Base-by-base conservation (phyloP, 768 basidiomycete species). In the Gloeophyllum trabeum region DNA sequence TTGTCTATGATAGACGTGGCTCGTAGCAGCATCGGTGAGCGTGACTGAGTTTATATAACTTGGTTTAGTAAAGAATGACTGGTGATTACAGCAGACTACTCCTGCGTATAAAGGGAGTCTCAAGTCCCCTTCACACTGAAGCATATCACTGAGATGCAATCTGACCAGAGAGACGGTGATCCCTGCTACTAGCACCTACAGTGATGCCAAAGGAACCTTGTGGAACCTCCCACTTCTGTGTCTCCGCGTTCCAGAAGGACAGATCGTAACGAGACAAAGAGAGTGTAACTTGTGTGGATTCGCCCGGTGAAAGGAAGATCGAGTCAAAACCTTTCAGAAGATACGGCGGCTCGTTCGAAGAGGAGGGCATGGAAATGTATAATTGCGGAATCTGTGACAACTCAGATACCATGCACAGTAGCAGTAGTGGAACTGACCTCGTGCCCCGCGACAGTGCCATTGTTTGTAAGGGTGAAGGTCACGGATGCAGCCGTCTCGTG, bases 271-370 rank as follows among this genome's bases (percentile, higher is more conserved):
- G 59, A 16, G 57, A 54, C 18, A 64, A 54, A 16, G 38, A 44
- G 44, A 63, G 46, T 3, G 54, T 47, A 7, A 63, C 62, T 1
- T 44, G 52, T 21, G 48, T 47, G 13, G 56, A 54, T 30, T 47
- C 44, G 12, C 59, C 58, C 2, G 57, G 47, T 19, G 26, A 42
- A 16, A 64, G 48, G 43, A 38, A 53, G 10, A 76, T 52, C 40
- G 65, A 68, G 51, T 75, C 73, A 47, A 79, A 79, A 13, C 75
- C 76, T 54, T 74, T 75, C 41, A 79, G 58, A 36, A 63, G 65
- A 47, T 62, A 62, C 0, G 76, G 76, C 3, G 76, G 69, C 2
- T 65, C 60, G 12, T 65, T 56, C 1, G 73, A 62, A 3, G 69
- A 66, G 5, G 69, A 52, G 5, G 75, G 76, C 20, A 66, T 68